Evolutionary conservation across 2,329 filamentous ascomycete species (phyloP).

Genomic region (Cadophora sp.): DNA sequence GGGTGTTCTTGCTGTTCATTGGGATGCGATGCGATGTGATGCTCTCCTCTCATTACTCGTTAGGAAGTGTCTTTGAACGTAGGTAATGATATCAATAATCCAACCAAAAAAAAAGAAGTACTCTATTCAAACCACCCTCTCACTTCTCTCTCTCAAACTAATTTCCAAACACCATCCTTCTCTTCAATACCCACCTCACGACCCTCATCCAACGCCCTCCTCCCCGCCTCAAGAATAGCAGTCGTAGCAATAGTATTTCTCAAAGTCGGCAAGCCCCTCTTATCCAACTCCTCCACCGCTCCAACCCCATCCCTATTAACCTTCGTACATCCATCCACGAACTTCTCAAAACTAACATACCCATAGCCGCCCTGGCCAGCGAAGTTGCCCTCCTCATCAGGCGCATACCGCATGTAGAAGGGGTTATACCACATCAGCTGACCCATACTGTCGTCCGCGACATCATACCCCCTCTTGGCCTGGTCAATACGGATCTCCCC

Average conservation of each 20-base stretch:
- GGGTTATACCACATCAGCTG: slow-evolving; percentile 89
- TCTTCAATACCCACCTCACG: slow-evolving; percentile 77
- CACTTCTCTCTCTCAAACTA: slow-evolving; percentile 50
- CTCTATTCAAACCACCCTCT: neutral
- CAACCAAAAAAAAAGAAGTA: neutral
- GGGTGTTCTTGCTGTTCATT: neutral
- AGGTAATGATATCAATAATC: slow-evolving; percentile 4
- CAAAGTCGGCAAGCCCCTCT: slow-evolving; percentile 81
- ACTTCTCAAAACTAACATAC: slow-evolving; percentile 95
- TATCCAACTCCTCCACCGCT: slow-evolving; percentile 78
- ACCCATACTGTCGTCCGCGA: slow-evolving; percentile 78
- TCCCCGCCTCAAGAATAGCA: slow-evolving; percentile 87
- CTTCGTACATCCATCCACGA: slow-evolving; percentile 83
- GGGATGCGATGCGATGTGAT: neutral
- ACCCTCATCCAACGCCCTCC: slow-evolving; percentile 83
- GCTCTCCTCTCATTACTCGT: slow-evolving; percentile 2
- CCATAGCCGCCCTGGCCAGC: slow-evolving; percentile 90
- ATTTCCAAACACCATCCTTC: slow-evolving; percentile 69
- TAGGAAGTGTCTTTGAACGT: neutral
- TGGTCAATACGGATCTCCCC: slow-evolving; percentile 92
- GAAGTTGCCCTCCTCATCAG: slow-evolving; percentile 95
- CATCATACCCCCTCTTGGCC: slow-evolving; percentile 92
- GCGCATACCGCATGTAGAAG: slow-evolving; percentile 94
- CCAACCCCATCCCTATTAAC: slow-evolving; percentile 77
- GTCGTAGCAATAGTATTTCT: slow-evolving; percentile 91